Evolutionary conservation across 345 rosid genomes (phyloP).

Genomic region (Mercurialis annua): DNA sequence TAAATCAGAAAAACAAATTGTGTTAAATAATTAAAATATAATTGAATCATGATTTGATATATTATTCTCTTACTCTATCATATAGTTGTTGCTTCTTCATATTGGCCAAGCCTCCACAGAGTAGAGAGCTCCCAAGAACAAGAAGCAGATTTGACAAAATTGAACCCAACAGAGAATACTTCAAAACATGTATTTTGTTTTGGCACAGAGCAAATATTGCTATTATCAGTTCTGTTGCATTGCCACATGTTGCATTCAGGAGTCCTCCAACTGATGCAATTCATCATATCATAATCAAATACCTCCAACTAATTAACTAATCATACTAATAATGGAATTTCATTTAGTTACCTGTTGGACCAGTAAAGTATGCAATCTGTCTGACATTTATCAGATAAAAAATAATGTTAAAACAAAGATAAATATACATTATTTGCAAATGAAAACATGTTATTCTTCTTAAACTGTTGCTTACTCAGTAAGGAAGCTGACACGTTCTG

Average conservation of each 20-base stretch:
- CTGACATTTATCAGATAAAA: constrained; percentile 33
- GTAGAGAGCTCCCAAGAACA: constrained; percentile 83
- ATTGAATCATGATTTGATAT: too few species aligned
- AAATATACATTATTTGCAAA: not conserved
- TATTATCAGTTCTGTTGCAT: constrained; percentile 90
- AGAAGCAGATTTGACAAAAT: constrained; percentile 84
- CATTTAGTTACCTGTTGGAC: constrained; percentile 71
- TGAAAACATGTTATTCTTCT: not conserved
- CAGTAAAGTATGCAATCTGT: constrained; percentile 83
- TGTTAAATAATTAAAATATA: not conserved
- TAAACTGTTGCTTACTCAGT: constrained; percentile 59
- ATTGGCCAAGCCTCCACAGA: constrained; percentile 80
- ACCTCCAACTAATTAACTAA: not conserved
- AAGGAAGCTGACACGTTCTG: constrained; percentile 88
- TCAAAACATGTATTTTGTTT: constrained; percentile 65
- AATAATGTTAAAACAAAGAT: not conserved
- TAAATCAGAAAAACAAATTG: constrained; percentile 1
- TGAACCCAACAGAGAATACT: constrained; percentile 84
- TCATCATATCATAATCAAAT: not conserved
- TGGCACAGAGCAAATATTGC: constrained; percentile 75
- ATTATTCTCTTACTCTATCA: constrained; percentile 65
- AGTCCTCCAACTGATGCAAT: constrained; percentile 86
- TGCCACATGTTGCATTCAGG: constrained; percentile 92
- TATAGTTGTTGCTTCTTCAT: constrained; percentile 65
- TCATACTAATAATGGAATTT: not conserved